These are phyloP conservation scores for Discostella stelligera DNA, from an alignment of 352 stramenopile species.

Conservation along the genomic window DNA sequence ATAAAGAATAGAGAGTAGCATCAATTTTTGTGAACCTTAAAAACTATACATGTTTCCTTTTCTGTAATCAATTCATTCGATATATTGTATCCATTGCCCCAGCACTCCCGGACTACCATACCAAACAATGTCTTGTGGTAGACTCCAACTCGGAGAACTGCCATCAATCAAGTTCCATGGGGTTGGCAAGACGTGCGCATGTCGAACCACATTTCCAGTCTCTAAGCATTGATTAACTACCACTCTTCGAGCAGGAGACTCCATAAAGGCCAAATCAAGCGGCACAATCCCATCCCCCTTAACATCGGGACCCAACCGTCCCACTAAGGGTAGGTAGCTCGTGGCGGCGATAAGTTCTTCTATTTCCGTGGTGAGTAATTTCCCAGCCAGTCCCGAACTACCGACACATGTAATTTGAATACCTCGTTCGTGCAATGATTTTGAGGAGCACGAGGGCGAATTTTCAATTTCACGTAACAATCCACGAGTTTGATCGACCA, in stretches of 20 bases:
- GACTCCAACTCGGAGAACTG: slow-evolving; percentile 51
- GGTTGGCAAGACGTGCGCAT: slow-evolving; percentile 76
- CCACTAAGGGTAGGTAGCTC: slow-evolving; percentile 69
- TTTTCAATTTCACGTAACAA: slow-evolving; percentile 62
- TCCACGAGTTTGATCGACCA: slow-evolving; percentile 77
- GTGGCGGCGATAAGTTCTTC: slow-evolving; percentile 68
- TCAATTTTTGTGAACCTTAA: no score
- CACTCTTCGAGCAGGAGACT: slow-evolving; percentile 55
- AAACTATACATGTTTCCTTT: no score
- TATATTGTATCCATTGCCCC: slow-evolving; percentile 52
- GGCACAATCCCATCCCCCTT: slow-evolving; percentile 76
- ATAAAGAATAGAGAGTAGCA: no score
- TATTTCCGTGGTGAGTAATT: slow-evolving; percentile 56
- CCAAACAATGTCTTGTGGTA: slow-evolving; percentile 64
- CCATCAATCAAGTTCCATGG: slow-evolving; percentile 77
- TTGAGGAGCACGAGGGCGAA: slow-evolving; percentile 49
- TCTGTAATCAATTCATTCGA: background rate
- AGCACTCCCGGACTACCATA: slow-evolving; percentile 69
- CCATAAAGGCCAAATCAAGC: slow-evolving; percentile 71
- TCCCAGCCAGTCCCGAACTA: slow-evolving; percentile 49
- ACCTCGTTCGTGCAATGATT: slow-evolving; percentile 47
- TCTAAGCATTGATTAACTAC: slow-evolving; percentile 51
- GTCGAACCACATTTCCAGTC: slow-evolving; percentile 56
- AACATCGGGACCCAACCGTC: slow-evolving; percentile 38
- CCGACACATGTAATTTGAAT: slow-evolving; percentile 70